A percentile compares a stretch with the other conserved stretches of the same genome.
Evolutionary conservation across 176 grass and related monocot species (phyloP).

Genomic region (Carex cristatella): DNA sequence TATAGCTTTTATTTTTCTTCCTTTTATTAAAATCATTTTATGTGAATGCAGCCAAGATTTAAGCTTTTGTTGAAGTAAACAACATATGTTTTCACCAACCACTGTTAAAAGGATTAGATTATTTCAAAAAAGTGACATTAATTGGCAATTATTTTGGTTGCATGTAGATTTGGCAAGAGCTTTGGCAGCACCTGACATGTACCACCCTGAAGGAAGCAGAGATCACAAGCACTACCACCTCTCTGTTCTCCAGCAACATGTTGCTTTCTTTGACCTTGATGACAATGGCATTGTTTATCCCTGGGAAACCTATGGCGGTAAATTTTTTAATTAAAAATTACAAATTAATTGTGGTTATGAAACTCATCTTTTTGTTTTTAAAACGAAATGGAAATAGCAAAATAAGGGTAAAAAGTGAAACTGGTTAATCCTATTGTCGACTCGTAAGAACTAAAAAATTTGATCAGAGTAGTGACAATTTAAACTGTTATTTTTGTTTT

Average conservation of each 20-base stretch:
- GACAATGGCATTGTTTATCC: conserved; percentile 39
- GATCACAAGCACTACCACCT: conserved; percentile 41
- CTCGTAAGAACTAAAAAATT: too few species aligned
- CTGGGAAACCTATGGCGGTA: conserved; percentile 45
- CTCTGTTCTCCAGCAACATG: conserved; percentile 35
- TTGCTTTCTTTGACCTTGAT: conserved; percentile 36
- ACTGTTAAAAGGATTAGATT: too few species aligned
- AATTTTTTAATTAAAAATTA: background rate
- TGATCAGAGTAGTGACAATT: background rate
- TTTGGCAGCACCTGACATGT: conserved; percentile 34
- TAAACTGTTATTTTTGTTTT: background rate
- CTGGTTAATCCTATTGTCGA: too few species aligned
- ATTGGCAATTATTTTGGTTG: background rate
- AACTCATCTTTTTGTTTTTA: too few species aligned
- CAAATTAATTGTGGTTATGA: background rate
- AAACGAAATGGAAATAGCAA: too few species aligned
- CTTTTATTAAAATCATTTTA: background rate
- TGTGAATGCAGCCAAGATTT: background rate
- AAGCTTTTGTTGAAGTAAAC: background rate
- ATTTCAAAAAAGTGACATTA: background rate
- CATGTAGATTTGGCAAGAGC: conserved; percentile 39
- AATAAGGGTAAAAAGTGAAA: too few species aligned
- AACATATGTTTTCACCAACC: too few species aligned
- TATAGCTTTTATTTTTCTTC: background rate
- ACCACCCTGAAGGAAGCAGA: conserved; percentile 44